Evolutionary conservation across 1,284 basidiomycete species (phyloP), one percentile per base, ranked within the genome.

Genomic region (Blastosporella zonata): DNA sequence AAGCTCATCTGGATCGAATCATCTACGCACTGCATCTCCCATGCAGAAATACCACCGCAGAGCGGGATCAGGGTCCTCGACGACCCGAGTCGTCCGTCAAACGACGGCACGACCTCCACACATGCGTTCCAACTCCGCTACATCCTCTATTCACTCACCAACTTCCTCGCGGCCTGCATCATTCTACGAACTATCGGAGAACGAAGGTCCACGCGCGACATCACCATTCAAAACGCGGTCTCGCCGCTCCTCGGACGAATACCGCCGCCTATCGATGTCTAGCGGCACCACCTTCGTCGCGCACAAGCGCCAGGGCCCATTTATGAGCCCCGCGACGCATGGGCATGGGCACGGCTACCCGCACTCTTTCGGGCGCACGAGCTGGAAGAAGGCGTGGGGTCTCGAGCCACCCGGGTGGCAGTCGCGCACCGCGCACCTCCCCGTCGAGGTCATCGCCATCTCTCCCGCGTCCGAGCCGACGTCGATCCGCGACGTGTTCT

Each of bases 351-450:
- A n/a, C n/a, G n/a, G n/a, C n/a, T 67, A 69, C 46, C 66, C 70
- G 5, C 69, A 60, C 43, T 74, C 77, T 2, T 58, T 82, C 29
- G 79, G 83, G 20, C 77, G 86, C n/a, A 82, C 84, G 15, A 87
- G 86, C 61, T 91, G 88, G 88, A 90, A 88, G 73, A 90, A 89
- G 65, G 81, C 84, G 6, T 91, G 89, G 89, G 88, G 88, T 0
- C 68, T 83, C 25, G 89, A 91, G 60, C 88, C 88, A 3, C 88
- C 88, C 6, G 87, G 88, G 6, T 91, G 88, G 88, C 82, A 85
- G 58, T 81, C 75, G 35, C 81, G 87, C 9, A 77, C 80, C 8
- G 75, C 80, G 7, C 81, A 84, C 60, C 69, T 84, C 2, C 82
- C 87, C 0, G 72, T 88, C 27, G 88, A 90, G 63, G 84, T 90